phyloP scores from a whole-genome alignment of 1,284 basidiomycete species.

The Naganishia liquefaciens region DNA sequence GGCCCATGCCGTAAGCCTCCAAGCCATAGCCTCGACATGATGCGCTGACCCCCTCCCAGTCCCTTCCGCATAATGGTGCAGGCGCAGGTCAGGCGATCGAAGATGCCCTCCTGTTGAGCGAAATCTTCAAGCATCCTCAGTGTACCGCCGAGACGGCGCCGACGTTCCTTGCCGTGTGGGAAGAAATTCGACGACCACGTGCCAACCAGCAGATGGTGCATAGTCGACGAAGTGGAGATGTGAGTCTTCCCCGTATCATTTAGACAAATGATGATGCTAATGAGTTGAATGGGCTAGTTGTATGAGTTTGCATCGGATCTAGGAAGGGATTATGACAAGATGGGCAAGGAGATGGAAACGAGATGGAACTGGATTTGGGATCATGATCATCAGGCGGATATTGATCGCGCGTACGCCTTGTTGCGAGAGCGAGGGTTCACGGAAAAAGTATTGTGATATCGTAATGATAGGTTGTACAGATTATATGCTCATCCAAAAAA shows the following conservation, averaged over 20 bases:
- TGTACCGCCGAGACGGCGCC: slow-evolving; percentile 57
- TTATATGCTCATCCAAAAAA: background rate
- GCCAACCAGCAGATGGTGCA: slow-evolving; percentile 28
- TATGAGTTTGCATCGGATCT: slow-evolving; percentile 25
- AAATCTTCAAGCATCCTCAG: slow-evolving; percentile 58
- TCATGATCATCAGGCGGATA: slow-evolving; percentile 19
- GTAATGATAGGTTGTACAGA: background rate
- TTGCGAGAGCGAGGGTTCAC: slow-evolving; percentile 25
- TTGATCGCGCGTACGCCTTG: slow-evolving; percentile 23
- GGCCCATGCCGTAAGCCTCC: slow-evolving; percentile 17
- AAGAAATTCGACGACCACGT: slow-evolving; percentile 24
- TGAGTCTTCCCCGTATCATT: no score
- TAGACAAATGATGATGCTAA: no score
- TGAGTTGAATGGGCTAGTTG: background rate
- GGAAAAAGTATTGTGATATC: no score
- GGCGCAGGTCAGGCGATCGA: slow-evolving; percentile 42
- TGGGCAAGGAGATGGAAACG: slow-evolving; percentile 29
- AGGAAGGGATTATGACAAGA: slow-evolving; percentile 16
- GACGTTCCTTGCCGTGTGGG: slow-evolving; percentile 25
- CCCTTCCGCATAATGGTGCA: slow-evolving; percentile 46
- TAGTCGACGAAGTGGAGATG: slow-evolving; percentile 26
- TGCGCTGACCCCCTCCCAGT: slow-evolving; percentile 39
- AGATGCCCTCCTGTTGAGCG: slow-evolving; percentile 57
- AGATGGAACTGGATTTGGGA: slow-evolving; percentile 33
- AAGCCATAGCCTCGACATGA: background rate